Conservation (phyloP, 164 flowering plant genomes). For the Annona cherimola region DNA sequence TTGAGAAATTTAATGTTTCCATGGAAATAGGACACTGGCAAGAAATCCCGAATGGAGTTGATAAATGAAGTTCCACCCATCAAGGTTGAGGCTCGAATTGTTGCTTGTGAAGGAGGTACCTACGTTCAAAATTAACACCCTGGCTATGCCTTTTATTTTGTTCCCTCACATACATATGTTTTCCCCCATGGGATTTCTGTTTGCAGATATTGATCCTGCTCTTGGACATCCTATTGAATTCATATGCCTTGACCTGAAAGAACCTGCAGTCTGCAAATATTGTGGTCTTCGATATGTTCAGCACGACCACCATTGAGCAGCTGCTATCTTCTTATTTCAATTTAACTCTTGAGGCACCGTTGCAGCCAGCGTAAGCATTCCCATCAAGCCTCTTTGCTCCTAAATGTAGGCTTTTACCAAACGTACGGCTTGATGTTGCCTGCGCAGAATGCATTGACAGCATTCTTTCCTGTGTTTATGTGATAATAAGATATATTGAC, state of each 20-base stretch:
- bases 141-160: background rate
- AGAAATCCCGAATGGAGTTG: constrained; percentile 99
- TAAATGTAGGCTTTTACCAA: too few species aligned
- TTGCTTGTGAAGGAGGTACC: constrained; percentile 97
- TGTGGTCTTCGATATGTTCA: constrained; percentile 94
- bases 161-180: background rate
- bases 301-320: constrained; percentile 41
- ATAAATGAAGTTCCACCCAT: constrained; percentile 96
- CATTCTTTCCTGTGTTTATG: too few species aligned
- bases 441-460: too few species aligned
- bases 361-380: too few species aligned
- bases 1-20: background rate
- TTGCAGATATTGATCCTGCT: constrained; percentile 73
- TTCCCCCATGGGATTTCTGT: background rate
- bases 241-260: constrained; percentile 77
- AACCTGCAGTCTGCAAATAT: constrained; percentile 93
- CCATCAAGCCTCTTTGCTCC: too few species aligned
- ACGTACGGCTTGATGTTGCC: too few species aligned
- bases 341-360: background rate
- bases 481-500: too few species aligned
- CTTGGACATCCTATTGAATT: constrained; percentile 97
- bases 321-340: background rate
- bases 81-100: constrained; percentile 85
- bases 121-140: background rate
- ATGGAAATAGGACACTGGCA: constrained; percentile 58